Percentiles rank a stretch among this genome's conserved stretches.
These are phyloP conservation scores for Solanum sitiens DNA, from an alignment of 257 asterid species.

Conservation along the genomic window DNA sequence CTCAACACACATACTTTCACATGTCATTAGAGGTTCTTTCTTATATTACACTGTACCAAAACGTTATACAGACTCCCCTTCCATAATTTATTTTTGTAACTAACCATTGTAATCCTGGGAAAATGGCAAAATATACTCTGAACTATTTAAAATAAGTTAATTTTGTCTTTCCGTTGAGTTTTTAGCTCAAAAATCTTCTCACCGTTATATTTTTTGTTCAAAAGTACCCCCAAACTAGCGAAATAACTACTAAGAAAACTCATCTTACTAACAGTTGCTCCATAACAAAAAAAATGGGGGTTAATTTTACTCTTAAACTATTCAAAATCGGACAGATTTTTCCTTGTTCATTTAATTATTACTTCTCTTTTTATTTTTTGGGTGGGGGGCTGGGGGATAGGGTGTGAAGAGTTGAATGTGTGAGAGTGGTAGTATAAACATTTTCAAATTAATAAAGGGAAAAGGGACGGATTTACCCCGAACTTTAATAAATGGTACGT, in stretches of 20 bases:
- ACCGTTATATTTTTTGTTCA: neutral
- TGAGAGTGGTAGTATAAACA: neutral
- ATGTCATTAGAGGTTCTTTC: neutral
- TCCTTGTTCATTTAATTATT: neutral
- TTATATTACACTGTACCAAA: neutral
- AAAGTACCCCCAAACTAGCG: neutral
- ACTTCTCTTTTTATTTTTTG: neutral
- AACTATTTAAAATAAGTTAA: neutral
- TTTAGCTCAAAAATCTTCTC: neutral
- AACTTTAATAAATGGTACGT: too few relatives aligned
- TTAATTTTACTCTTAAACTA: neutral
- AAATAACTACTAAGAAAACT: neutral
- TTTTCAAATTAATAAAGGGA: neutral
- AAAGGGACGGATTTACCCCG: too few relatives aligned
- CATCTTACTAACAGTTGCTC: neutral
- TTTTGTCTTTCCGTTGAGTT: neutral
- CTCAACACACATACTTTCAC: too few relatives aligned
- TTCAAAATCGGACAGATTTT: neutral
- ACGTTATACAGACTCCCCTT: neutral
- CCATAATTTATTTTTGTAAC: neutral
- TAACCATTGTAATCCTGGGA: neutral
- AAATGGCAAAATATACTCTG: neutral
- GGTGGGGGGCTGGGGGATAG: neutral
- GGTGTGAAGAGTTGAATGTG: neutral
- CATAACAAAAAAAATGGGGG: neutral